Evolutionary conservation across 371 early-diverging fungal genomes (phyloP).

Genomic region (Batrachochytrium dendrobatidis): DNA sequence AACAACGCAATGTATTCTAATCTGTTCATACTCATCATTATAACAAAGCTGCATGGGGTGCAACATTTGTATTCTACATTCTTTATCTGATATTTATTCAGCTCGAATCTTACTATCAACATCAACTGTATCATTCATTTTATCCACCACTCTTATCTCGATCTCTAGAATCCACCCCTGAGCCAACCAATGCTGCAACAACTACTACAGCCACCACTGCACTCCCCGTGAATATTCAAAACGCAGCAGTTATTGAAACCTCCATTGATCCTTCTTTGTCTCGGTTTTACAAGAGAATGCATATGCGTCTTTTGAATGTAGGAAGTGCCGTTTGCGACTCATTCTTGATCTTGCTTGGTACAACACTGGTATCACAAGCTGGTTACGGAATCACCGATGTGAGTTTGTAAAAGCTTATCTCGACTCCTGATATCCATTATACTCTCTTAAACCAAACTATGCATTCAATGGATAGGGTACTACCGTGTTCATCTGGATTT

Average conservation of each 20-base stretch:
- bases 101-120: no score
- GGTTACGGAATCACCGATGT: neutral
- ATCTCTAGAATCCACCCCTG: neutral
- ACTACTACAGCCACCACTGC: neutral
- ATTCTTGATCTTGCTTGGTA: neutral
- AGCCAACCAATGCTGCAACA: constrained; percentile 1
- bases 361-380: neutral
- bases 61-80: no score
- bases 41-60: no score
- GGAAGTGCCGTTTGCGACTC: neutral
- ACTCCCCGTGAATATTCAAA: neutral
- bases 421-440: neutral
- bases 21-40: no score
- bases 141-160: neutral
- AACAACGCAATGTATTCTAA: no score
- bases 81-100: no score
- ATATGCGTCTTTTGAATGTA: neutral
- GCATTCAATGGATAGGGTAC: neutral
- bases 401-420: neutral
- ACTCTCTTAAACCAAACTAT: neutral
- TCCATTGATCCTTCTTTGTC: no score
- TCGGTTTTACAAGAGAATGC: neutral
- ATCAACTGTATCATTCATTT: neutral
- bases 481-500: neutral
- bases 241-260: neutral